Base-by-base conservation (phyloP, 768 basidiomycete species). In the Suillus subaureus region DNA sequence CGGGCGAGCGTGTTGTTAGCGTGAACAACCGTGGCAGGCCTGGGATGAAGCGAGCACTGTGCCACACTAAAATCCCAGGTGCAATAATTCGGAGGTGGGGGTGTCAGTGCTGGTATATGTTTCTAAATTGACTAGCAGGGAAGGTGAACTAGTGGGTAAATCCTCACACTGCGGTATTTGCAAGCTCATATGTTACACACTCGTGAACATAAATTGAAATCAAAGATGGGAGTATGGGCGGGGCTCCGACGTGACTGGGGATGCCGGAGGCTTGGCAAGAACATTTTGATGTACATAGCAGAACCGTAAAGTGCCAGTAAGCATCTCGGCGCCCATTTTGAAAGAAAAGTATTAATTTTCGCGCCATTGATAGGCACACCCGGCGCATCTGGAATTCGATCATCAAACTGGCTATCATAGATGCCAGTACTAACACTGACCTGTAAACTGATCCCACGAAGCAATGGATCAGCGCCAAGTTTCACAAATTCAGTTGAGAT, bases 311-410 rank as follows among this genome's bases (percentile, higher is more conserved):
- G 28, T 31, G 52, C 52, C 16, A 54, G 52, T 54, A 31, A 55
- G 21, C 12, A 35, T 55, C 33, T 55, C 18, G 54, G 39, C 23
- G 28, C 26, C 28, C 26, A 40, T 18, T 9, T 42, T 18, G 2
- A 26, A n/a, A 35, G 49, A 49, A 6, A 47, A 23, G 3, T 6
- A 61, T 72, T 74, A 89, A 71, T 89, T 89, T 78, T 90, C 89
- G 66, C 89, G 83, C 89, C 89, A 91, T 70, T 87, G 85, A 68
- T 89, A 83, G 1, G 84, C 84, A 69, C 89, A 91, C 8, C 80
- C 75, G 16, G 85, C 83, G 68, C 89, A 91, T 35, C 89, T 90
- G 67, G 21, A 68, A 43, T 35, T 43, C 60, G 21, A 23, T 63
- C 4, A 62, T 65, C 52, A 64, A 64, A 58, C 65, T 42, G 33